These are phyloP conservation scores for Lipomyces orientalis DNA, from an alignment of 805 yeast species.

Conservation along the genomic window DNA sequence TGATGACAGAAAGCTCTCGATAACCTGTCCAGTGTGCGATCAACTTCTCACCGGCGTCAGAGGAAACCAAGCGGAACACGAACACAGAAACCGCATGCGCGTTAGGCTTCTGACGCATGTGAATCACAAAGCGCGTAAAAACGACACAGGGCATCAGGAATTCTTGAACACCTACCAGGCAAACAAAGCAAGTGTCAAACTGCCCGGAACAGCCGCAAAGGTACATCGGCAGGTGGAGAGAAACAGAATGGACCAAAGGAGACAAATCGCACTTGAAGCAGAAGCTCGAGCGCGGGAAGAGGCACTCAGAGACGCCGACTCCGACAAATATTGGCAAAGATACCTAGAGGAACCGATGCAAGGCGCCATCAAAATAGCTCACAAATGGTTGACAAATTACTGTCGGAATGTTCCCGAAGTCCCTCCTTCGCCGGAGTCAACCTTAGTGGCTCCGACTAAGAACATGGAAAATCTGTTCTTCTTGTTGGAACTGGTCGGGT, in stretches of 20 bases:
- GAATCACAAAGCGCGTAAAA: not conserved
- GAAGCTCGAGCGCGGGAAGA: not conserved
- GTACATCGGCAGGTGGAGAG: constrained; percentile 2
- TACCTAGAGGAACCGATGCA: too few species aligned
- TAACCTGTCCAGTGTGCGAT: not conserved
- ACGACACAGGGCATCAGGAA: not conserved
- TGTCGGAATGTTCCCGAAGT: too few species aligned
- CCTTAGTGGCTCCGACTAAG: too few species aligned
- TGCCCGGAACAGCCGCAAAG: not conserved
- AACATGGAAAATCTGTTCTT: too few species aligned
- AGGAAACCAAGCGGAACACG: not conserved
- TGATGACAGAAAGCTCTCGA: not conserved
- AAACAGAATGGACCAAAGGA: not conserved
- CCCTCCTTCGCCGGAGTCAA: too few species aligned
- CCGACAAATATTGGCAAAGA: too few species aligned
- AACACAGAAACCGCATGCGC: not conserved
- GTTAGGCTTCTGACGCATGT: not conserved
- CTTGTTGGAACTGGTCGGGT: too few species aligned
- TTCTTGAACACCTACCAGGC: too few species aligned
- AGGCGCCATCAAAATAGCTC: too few species aligned
- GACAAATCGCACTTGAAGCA: not conserved
- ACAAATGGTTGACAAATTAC: too few species aligned
- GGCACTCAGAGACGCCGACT: too few species aligned
- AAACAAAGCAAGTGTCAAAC: not conserved
- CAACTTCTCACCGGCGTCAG: constrained; percentile 3